phyloP scores from a whole-genome alignment of 163 green algal species.

The Coccomyxa subellipsoidea region DNA sequence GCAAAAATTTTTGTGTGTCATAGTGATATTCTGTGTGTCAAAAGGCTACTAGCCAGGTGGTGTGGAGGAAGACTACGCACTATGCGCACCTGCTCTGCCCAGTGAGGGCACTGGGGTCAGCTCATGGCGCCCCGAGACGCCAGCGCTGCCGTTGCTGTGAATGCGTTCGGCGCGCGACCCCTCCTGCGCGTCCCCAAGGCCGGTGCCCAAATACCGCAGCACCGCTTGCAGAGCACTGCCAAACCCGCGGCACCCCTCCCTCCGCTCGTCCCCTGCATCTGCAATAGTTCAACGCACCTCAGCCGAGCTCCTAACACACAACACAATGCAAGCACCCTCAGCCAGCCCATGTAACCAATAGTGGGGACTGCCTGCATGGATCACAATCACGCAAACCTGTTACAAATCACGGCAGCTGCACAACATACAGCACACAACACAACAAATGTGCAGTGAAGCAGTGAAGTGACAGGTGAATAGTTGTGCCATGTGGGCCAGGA shows the following conservation, averaged over 20 bases:
- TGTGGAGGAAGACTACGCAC: too few relatives aligned
- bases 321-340: background rate
- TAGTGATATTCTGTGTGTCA: too few relatives aligned
- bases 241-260: constrained; percentile 37
- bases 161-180: background rate
- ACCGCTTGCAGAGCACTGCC: constrained; percentile 56
- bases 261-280: background rate
- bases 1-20: too few relatives aligned
- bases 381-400: too few relatives aligned
- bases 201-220: constrained; percentile 53
- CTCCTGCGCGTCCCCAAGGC: background rate
- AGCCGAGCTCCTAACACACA: background rate
- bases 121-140: background rate
- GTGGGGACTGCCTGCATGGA: too few relatives aligned
- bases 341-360: background rate
- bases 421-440: too few relatives aligned
- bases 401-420: too few relatives aligned
- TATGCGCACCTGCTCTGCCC: background rate
- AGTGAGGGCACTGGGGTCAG: background rate
- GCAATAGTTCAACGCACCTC: background rate
- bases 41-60: too few relatives aligned
- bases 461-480: too few relatives aligned
- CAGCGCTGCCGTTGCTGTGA: background rate
- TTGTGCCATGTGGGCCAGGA: too few relatives aligned
- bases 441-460: too few relatives aligned